phyloP scores from a whole-genome alignment of 192 early-diverging fungal species.

The Blastocladiella britannica region DNA sequence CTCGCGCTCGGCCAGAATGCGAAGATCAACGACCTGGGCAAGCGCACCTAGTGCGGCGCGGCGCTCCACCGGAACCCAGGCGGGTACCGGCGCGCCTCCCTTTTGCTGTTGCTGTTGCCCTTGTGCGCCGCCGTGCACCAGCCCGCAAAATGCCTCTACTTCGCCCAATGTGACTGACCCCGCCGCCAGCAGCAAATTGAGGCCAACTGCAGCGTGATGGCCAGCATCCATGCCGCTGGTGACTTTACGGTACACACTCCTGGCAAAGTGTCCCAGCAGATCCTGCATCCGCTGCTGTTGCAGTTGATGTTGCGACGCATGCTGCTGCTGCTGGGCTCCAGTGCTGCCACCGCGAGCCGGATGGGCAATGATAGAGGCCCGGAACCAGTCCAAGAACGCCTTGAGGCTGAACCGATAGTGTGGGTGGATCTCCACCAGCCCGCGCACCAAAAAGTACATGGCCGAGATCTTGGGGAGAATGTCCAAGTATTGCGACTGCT shows the following conservation, averaged over 20 bases:
- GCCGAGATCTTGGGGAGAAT: background rate
- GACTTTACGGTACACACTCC: background rate
- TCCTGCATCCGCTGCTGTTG: background rate
- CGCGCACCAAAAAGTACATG: slow-evolving; percentile 27
- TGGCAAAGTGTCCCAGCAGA: background rate
- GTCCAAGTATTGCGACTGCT: background rate
- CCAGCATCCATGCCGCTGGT: background rate
- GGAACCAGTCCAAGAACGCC: background rate
- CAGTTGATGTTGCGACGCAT: too few relatives aligned
- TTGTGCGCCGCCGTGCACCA: too few relatives aligned
- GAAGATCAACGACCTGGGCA: too few relatives aligned
- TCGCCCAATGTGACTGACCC: background rate
- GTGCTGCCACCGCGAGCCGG: background rate
- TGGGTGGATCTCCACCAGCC: slow-evolving; percentile 24
- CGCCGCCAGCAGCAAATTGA: background rate
- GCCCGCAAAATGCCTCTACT: background rate
- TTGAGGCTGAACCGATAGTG: slow-evolving; percentile 29
- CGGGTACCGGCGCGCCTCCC: too few relatives aligned
- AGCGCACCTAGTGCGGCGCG: too few relatives aligned
- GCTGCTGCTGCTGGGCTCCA: too few relatives aligned
- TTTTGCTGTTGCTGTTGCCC: too few relatives aligned
- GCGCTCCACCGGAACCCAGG: too few relatives aligned
- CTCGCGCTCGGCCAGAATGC: too few relatives aligned
- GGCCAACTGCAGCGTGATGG: background rate
- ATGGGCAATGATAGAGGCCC: background rate